phyloP scores from a whole-genome alignment of 1,139 yeast genomes.

The Hyphopichia pseudoburtonii region DNA sequence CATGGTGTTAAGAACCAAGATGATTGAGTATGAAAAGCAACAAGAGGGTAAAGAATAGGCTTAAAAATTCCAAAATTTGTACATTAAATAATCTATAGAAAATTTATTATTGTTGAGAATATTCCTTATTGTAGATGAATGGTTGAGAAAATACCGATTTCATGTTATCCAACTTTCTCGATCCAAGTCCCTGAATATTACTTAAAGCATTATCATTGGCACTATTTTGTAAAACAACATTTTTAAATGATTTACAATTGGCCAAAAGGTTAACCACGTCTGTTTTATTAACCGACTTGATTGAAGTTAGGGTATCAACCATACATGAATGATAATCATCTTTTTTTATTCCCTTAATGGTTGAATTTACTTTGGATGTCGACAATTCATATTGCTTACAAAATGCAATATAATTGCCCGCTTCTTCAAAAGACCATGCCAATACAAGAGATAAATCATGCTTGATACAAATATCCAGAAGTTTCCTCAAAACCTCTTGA shows the following conservation, averaged over 20 bases:
- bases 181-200: slow-evolving; percentile 56
- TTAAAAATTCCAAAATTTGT: background rate
- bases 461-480: slow-evolving; percentile 69
- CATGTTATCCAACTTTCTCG: slow-evolving; percentile 48
- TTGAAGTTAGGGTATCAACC: slow-evolving; percentile 50
- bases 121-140: slow-evolving; percentile 47
- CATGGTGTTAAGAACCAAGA: slow-evolving; percentile 47
- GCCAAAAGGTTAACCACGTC: slow-evolving; percentile 57
- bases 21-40: slow-evolving; percentile 43
- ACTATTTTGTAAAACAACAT: slow-evolving; percentile 38
- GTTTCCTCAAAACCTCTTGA: slow-evolving; percentile 64
- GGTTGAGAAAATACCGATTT: slow-evolving; percentile 51
- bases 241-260: slow-evolving; percentile 51
- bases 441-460: slow-evolving; percentile 70
- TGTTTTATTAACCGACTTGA: slow-evolving; percentile 57
- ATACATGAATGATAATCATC: slow-evolving; percentile 51
- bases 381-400: slow-evolving; percentile 48
- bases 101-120: background rate
- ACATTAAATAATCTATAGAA: background rate
- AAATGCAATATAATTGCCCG: slow-evolving; percentile 70
- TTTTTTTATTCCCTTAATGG: slow-evolving; percentile 43
- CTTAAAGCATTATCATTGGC: slow-evolving; percentile 25
- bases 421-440: slow-evolving; percentile 85
- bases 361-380: slow-evolving; percentile 21
- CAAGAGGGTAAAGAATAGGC: slow-evolving; percentile 13